Evolutionary conservation across 805 yeast genomes (phyloP).

Genomic region (Monosporozyma yasuniensis): DNA sequence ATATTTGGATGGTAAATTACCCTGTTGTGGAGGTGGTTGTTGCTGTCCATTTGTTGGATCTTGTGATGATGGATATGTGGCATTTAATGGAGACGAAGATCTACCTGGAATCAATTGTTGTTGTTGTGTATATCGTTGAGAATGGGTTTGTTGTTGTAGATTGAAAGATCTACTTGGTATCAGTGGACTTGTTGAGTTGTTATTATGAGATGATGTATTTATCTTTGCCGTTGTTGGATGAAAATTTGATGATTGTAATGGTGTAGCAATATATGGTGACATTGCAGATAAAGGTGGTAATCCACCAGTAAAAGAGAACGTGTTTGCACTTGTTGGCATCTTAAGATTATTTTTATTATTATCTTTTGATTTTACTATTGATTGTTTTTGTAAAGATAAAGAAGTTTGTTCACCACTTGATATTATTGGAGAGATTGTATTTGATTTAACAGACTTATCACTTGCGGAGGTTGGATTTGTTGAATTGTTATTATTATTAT

Average conservation of each 20-base stretch:
- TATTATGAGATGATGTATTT: constrained; percentile 5
- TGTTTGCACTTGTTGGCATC: background rate
- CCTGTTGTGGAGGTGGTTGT: constrained; percentile 6
- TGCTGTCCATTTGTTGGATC: constrained; percentile 2
- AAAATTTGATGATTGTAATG: constrained; percentile 21
- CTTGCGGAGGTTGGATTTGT: no score
- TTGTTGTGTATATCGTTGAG: constrained; percentile 10
- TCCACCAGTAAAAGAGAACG: constrained; percentile 11
- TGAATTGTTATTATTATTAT: background rate
- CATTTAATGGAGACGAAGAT: background rate
- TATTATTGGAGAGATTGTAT: background rate
- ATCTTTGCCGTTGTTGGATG: constrained; percentile 4
- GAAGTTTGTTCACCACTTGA: background rate
- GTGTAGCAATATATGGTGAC: constrained; percentile 30
- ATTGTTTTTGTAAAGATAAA: background rate
- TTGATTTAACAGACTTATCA: background rate
- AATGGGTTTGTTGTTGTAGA: constrained; percentile 19
- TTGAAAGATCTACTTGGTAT: constrained; percentile 7
- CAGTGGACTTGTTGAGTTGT: constrained; percentile 13
- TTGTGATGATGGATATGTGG: constrained; percentile 1
- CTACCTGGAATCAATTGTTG: background rate
- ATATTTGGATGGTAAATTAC: constrained; percentile 27
- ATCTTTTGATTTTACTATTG: background rate
- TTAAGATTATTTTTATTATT: background rate
- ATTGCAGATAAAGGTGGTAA: constrained; percentile 26